Conservation (phyloP, 2,329 filamentous ascomycete genomes). For the Aspergillaceae sp. region DNA sequence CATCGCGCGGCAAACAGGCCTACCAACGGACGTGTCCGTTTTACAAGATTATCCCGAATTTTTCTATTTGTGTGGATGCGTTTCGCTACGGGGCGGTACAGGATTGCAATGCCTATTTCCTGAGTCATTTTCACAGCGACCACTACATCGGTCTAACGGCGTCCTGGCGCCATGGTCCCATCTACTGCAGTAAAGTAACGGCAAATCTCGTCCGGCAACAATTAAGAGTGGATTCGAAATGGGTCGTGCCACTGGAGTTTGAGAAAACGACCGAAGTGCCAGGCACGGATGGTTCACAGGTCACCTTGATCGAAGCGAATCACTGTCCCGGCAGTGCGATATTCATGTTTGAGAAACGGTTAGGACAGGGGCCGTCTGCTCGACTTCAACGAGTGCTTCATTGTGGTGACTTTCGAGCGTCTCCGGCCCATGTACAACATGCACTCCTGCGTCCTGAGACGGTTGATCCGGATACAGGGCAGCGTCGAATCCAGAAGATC, state of each 20-base stretch:
- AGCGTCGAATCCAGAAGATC: slow-evolving; percentile 71
- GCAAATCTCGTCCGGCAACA: slow-evolving; percentile 82
- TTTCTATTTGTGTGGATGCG: slow-evolving; percentile 89
- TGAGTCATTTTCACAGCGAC: slow-evolving; percentile 97
- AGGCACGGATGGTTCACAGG: slow-evolving; percentile 68
- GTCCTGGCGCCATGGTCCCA: slow-evolving; percentile 85
- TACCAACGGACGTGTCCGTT: slow-evolving; percentile 91
- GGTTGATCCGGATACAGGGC: slow-evolving; percentile 61
- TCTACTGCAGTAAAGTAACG: slow-evolving; percentile 91
- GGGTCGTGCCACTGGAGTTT: slow-evolving; percentile 77
- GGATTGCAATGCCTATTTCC: slow-evolving; percentile 87
- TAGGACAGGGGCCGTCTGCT: slow-evolving; percentile 51
- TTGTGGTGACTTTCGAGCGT: slow-evolving; percentile 92
- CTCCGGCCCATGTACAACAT: slow-evolving; percentile 72
- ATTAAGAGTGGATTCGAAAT: slow-evolving; percentile 75
- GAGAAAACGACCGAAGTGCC: slow-evolving; percentile 72
- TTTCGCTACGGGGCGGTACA: slow-evolving; percentile 91
- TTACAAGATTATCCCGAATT: slow-evolving; percentile 93
- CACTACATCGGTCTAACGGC: slow-evolving; percentile 89
- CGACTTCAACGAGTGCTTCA: slow-evolving; percentile 75
- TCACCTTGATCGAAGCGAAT: slow-evolving; percentile 94
- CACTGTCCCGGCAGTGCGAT: slow-evolving; percentile 93
- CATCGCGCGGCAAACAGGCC: slow-evolving; percentile 73
- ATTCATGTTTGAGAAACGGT: slow-evolving; percentile 78
- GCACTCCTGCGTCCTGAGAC: slow-evolving; percentile 70